Percentiles rank a stretch among this genome's conserved stretches.
Conservation (phyloP, 768 basidiomycete genomes). For the Peribolospora kevripleyi region DNA sequence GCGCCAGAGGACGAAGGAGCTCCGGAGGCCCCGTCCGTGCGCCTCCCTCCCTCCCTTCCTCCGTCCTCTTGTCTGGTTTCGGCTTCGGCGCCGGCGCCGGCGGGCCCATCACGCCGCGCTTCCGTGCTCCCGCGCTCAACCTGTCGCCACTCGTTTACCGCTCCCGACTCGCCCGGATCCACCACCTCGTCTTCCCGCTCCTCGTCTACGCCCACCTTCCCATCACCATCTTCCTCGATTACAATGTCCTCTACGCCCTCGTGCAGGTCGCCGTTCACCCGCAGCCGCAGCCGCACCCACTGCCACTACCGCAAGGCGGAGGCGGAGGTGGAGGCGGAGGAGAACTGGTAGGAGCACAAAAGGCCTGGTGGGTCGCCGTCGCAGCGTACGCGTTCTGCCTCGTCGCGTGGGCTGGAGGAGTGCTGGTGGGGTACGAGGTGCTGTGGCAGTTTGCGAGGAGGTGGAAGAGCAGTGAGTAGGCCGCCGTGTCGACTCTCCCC, state of each 20-base stretch:
- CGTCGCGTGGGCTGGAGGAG: constrained; percentile 1
- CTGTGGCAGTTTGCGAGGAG: background rate
- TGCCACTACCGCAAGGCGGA: background rate
- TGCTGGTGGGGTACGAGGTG: background rate
- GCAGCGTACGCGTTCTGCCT: constrained; percentile 5
- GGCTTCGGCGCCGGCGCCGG: no score
- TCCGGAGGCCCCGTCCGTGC: no score
- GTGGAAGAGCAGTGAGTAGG: background rate
- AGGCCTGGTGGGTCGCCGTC: constrained; percentile 5
- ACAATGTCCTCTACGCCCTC: constrained; percentile 7
- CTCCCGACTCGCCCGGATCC: background rate
- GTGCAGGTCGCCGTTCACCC: constrained; percentile 2
- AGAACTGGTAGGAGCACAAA: constrained; percentile 1
- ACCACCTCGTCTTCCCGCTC: constrained; percentile 14
- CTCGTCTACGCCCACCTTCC: constrained; percentile 7
- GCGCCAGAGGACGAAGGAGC: no score
- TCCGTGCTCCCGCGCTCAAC: no score
- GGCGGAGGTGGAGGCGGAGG: background rate
- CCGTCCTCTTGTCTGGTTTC: no score
- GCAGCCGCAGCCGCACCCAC: background rate
- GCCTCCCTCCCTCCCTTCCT: no score
- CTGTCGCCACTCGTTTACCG: constrained; percentile 1
- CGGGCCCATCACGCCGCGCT: no score
- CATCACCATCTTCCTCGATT: constrained; percentile 9
- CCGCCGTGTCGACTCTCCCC: background rate